Evolutionary conservation across 306 rosid species (phyloP).

Genomic region (Trifolium pratense): DNA sequence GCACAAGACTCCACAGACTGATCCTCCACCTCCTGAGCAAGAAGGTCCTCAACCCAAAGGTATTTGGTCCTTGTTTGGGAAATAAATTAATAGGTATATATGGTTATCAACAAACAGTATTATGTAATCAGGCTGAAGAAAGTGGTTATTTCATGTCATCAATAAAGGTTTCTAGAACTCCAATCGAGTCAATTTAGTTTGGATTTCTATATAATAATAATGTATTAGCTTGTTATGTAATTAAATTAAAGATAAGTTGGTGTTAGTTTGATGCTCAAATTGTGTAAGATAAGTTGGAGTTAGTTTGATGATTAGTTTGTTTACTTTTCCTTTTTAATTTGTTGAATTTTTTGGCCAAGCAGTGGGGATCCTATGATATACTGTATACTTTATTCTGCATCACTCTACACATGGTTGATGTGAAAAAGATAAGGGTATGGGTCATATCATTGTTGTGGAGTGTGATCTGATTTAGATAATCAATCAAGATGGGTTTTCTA

Average conservation of each 20-base stretch:
- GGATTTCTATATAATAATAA: no score
- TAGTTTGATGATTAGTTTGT: background rate
- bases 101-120: background rate
- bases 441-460: no score
- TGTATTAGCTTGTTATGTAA: background rate
- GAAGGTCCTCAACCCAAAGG: slow-evolving; percentile 64
- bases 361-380: background rate
- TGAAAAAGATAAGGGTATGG: no score
- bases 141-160: no score
- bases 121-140: no score
- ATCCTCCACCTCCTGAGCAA: slow-evolving; percentile 67
- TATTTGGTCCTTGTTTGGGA: slow-evolving; percentile 59
- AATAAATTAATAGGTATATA: background rate
- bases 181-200: no score
- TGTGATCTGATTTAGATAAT: no score
- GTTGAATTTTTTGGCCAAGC: background rate
- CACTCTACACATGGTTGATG: background rate
- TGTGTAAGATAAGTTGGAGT: background rate
- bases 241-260: background rate
- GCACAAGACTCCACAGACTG: slow-evolving; percentile 77
- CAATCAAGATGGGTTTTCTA: no score
- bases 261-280: background rate
- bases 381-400: background rate
- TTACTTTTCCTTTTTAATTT: background rate
- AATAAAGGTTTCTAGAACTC: no score